Conservation (phyloP, 352 stramenopile genomes). For the Globisporangium nodosum region DNA sequence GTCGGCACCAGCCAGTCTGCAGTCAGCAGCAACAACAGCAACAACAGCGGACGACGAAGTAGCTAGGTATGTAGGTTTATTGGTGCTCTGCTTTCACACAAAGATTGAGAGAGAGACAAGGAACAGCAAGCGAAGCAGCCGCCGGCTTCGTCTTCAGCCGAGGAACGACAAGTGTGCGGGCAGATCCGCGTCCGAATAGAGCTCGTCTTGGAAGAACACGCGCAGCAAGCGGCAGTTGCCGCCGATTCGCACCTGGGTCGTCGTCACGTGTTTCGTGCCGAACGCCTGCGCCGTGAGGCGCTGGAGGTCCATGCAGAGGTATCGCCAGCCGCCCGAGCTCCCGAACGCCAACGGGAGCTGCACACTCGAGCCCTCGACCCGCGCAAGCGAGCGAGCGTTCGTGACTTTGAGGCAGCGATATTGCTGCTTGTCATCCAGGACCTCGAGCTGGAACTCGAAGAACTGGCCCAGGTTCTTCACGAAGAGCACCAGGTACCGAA, state of each 20-base stretch:
- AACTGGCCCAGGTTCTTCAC: slow-evolving; percentile 77
- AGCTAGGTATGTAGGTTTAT: neutral
- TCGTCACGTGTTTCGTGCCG: slow-evolving; percentile 64
- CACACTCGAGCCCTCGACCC: slow-evolving; percentile 40
- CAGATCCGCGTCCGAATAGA: slow-evolving; percentile 62
- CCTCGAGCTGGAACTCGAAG: slow-evolving; percentile 59
- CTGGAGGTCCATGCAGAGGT: slow-evolving; percentile 75
- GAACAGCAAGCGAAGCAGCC: neutral
- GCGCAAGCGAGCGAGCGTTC: slow-evolving; percentile 65
- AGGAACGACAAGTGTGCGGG: slow-evolving; percentile 66
- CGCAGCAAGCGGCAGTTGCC: slow-evolving; percentile 69
- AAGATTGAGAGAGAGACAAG: neutral
- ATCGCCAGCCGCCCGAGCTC: slow-evolving; percentile 41
- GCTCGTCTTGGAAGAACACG: slow-evolving; percentile 78
- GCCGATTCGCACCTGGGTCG: slow-evolving; percentile 50
- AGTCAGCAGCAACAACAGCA: neutral
- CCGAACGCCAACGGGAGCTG: slow-evolving; percentile 64
- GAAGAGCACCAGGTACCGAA: slow-evolving; percentile 80
- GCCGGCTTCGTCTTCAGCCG: slow-evolving; percentile 15
- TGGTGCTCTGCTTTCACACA: neutral
- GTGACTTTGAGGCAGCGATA: slow-evolving; percentile 60
- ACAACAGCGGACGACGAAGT: neutral
- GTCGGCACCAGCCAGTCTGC: too few species aligned
- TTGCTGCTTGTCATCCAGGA: slow-evolving; percentile 62
- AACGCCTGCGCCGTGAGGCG: slow-evolving; percentile 64